Evolutionary conservation across 2,329 filamentous ascomycete species (phyloP).

Genomic region (Colletotrichum sp.): DNA sequence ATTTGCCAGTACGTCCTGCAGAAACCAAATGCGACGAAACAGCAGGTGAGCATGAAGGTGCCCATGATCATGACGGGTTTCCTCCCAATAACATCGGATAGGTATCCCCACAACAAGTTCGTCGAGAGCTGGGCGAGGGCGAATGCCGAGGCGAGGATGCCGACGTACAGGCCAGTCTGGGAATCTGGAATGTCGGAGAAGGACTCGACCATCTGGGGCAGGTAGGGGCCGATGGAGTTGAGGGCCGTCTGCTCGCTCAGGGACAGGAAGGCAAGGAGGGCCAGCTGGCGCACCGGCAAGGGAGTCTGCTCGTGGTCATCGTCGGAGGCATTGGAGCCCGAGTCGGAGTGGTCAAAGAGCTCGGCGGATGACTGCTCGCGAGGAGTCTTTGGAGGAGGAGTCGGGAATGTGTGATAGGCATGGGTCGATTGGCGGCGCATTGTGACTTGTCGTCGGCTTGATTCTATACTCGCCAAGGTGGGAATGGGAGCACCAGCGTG

Average conservation of each 20-base stretch:
- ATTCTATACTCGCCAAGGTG: conserved; percentile 29
- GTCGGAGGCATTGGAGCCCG: conserved; percentile 30
- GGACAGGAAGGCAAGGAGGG: conserved; percentile 85
- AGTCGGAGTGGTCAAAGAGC: conserved; percentile 26
- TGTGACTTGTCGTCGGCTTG: conserved; percentile 17
- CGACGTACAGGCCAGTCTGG: conserved; percentile 86
- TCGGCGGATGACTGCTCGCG: conserved; percentile 50
- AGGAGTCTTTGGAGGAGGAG: conserved; percentile 71
- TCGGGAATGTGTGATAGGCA: conserved; percentile 84
- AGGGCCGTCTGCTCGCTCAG: conserved; percentile 94
- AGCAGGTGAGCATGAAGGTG: conserved; percentile 80
- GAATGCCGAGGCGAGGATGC: conserved; percentile 87
- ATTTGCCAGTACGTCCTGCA: conserved; percentile 84
- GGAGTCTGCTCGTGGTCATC: conserved; percentile 67
- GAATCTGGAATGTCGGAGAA: conserved; percentile 80
- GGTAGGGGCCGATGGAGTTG: conserved; percentile 94
- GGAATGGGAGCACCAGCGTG: conserved; percentile 58
- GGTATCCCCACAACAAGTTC: conserved; percentile 89
- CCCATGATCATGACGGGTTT: conserved; percentile 85
- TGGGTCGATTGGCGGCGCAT: conserved; percentile 49
- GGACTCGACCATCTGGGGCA: conserved; percentile 87
- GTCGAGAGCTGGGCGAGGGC: conserved; percentile 91
- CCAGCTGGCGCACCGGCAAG: conserved; percentile 81
- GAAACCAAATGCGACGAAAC: conserved; percentile 88
- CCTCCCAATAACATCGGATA: conserved; percentile 79